A percentile compares a stretch with the other conserved stretches of the same genome.
Conservation (phyloP, 768 basidiomycete genomes). For the Pseudohyphozyma bogoriensis region DNA sequence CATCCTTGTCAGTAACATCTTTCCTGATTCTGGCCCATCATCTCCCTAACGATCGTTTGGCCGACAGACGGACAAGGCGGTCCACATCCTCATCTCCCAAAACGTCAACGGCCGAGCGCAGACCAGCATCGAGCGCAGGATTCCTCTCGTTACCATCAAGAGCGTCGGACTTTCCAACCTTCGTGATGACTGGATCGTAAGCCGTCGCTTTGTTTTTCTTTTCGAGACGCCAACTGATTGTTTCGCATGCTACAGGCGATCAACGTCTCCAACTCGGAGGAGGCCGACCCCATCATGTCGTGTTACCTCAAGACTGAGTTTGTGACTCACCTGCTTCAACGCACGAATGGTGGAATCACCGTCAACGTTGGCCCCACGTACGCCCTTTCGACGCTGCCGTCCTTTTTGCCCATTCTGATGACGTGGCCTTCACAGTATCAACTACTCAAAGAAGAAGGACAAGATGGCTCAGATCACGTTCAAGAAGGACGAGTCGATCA, state of each 20-base stretch:
- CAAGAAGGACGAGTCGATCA: constrained; percentile 74
- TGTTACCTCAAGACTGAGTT: constrained; percentile 96
- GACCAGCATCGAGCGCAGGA: constrained; percentile 69
- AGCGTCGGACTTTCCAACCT: constrained; percentile 76
- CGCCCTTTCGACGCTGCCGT: constrained; percentile 36
- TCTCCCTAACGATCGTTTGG: background rate
- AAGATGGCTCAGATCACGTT: constrained; percentile 81
- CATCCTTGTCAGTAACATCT: constrained; percentile 66
- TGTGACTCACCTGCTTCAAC: constrained; percentile 63
- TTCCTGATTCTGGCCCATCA: background rate
- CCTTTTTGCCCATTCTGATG: background rate
- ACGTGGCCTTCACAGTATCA: constrained; percentile 47
- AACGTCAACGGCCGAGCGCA: constrained; percentile 51
- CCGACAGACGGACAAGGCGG: constrained; percentile 67
- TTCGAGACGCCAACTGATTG: background rate
- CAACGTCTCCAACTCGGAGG: constrained; percentile 69
- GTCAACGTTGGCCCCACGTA: constrained; percentile 68
- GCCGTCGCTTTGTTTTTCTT: constrained; percentile 34
- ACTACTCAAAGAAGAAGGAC: constrained; percentile 94
- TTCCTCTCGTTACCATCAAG: constrained; percentile 77
- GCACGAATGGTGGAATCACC: constrained; percentile 65
- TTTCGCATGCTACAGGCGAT: constrained; percentile 49
- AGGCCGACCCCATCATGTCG: constrained; percentile 85
- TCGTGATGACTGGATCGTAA: constrained; percentile 83
- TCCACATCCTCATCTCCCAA: constrained; percentile 59